Base-by-base conservation (phyloP, 2,329 filamentous ascomycete genomes). In the Claviceps maximensis region DNA sequence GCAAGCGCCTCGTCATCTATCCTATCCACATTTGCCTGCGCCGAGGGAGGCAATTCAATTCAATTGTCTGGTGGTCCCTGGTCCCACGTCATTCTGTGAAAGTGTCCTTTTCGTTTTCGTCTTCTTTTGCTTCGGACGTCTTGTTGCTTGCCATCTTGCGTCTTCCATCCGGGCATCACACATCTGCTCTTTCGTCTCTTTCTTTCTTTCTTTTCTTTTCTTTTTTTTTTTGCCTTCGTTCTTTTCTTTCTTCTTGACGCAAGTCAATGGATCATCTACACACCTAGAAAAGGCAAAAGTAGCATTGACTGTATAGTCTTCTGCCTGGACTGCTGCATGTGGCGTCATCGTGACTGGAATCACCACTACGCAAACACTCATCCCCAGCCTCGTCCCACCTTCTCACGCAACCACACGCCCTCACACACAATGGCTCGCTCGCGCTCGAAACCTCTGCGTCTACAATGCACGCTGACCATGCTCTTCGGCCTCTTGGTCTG, bases 401-500 rank as follows among this genome's bases (percentile, higher is more conserved):
- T 6, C 17, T 33, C 42, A n/a, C 12, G 36, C 29, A 36, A 19
- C 17, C 47, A 29, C 17, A 41, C 21, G 21, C 36, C 17, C 41
- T 13, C 15, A 45, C 15, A 44, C 25, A 36, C 13, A 12, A 46
- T 52, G 49, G 6, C n/a, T 23, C 29, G 46, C 27, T 23, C 53
- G 41, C 46, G 45, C 50, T 53, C 51, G 41, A 48, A 45, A 38
- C 15, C 47, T n/a, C n/a, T 49, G 8, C 42, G 29, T 42, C 38
- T 55, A 8, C 51, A 46, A 13, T 13, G 21, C n/a, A 27, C 61
- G 23, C 19, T 63, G 45, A 56, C 59, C 51, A 52, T 65, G n/a
- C 38, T 64, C 9, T 52, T 68, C 36, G 59, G 57, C 33, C 33
- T 68, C 45, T 27, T 67, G 9, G 51, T 67, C 29, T 62, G 62